These are phyloP conservation scores for Geranium incanum DNA, from an alignment of 441 rosid genomes.

Conservation along the genomic window DNA sequence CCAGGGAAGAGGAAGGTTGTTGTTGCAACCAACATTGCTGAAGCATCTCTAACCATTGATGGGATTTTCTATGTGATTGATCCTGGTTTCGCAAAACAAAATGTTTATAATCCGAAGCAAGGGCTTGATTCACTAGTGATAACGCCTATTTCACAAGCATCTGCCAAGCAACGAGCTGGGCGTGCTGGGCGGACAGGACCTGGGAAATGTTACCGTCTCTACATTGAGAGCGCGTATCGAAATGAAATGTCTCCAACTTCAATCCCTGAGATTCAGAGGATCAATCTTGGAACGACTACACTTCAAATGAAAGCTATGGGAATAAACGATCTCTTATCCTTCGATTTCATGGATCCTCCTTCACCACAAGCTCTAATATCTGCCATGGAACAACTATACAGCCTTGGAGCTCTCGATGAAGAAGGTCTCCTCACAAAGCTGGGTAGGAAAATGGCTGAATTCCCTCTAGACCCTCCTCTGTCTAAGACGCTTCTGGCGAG, in stretches of 20 bases:
- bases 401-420: slow-evolving; percentile 79
- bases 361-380: slow-evolving; percentile 83
- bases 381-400: slow-evolving; percentile 80
- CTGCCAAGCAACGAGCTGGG: slow-evolving; percentile 80
- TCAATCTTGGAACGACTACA: slow-evolving; percentile 60
- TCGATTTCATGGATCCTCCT: slow-evolving; percentile 90
- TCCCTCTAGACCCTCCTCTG: slow-evolving; percentile 83
- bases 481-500: slow-evolving; percentile 85
- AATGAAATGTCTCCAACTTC: slow-evolving; percentile 83
- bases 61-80: slow-evolving; percentile 77
- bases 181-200: slow-evolving; percentile 90
- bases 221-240: slow-evolving; percentile 78
- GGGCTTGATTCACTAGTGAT: slow-evolving; percentile 75
- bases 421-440: slow-evolving; percentile 79
- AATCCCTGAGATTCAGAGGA: slow-evolving; percentile 77
- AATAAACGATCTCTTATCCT: slow-evolving; percentile 67
- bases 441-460: slow-evolving; percentile 88
- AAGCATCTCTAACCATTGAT: slow-evolving; percentile 75
- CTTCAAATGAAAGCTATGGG: slow-evolving; percentile 85
- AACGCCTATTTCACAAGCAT: slow-evolving; percentile 80
- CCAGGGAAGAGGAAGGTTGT: slow-evolving; percentile 83
- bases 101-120: slow-evolving; percentile 79
- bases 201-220: slow-evolving; percentile 80
- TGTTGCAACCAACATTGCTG: slow-evolving; percentile 81
- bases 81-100: slow-evolving; percentile 78